Conservation (phyloP, 352 stramenopile species). For the Globisporangium camurandrum region DNA sequence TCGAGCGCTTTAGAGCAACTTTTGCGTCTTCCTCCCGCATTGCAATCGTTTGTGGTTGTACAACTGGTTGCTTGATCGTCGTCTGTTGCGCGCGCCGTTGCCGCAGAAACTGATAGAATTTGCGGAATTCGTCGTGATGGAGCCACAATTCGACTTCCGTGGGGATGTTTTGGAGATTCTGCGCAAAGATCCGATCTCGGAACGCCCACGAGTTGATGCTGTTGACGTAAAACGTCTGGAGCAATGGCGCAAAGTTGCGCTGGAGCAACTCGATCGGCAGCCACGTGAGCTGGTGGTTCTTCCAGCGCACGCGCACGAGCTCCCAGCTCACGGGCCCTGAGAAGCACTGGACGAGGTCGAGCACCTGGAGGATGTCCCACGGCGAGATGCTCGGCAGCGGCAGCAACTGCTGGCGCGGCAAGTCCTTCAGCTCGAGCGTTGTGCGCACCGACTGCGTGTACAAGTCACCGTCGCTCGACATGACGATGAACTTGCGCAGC, state of each 20-base stretch:
- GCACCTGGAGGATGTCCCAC: constrained; percentile 53
- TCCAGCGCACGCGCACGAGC: constrained; percentile 60
- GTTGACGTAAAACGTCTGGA: constrained; percentile 76
- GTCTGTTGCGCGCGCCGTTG: constrained; percentile 9
- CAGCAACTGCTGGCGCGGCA: constrained; percentile 40
- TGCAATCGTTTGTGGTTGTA: too few relatives aligned
- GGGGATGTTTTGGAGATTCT: constrained; percentile 26
- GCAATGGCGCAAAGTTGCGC: constrained; percentile 23
- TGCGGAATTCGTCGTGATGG: constrained; percentile 55
- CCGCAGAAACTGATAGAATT: constrained; percentile 44
- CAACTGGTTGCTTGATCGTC: too few relatives aligned
- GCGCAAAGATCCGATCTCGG: constrained; percentile 28
- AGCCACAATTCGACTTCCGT: constrained; percentile 75
- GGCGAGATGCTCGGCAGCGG: constrained; percentile 39
- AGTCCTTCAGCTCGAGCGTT: constrained; percentile 26
- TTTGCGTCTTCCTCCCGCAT: constrained; percentile 3
- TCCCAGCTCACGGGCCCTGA: constrained; percentile 45
- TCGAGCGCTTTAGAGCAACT: not conserved
- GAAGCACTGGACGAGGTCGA: constrained; percentile 64
- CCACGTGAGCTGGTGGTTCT: constrained; percentile 59
- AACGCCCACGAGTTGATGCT: constrained; percentile 73
- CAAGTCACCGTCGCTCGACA: constrained; percentile 58
- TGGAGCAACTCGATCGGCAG: constrained; percentile 54
- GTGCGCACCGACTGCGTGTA: constrained; percentile 38
- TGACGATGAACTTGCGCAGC: constrained; percentile 64